Percentiles rank a stretch among this genome's conserved stretches.
Conservation (phyloP, 495 filamentous ascomycete genomes). For the Symbiotaphrina buchneri region DNA sequence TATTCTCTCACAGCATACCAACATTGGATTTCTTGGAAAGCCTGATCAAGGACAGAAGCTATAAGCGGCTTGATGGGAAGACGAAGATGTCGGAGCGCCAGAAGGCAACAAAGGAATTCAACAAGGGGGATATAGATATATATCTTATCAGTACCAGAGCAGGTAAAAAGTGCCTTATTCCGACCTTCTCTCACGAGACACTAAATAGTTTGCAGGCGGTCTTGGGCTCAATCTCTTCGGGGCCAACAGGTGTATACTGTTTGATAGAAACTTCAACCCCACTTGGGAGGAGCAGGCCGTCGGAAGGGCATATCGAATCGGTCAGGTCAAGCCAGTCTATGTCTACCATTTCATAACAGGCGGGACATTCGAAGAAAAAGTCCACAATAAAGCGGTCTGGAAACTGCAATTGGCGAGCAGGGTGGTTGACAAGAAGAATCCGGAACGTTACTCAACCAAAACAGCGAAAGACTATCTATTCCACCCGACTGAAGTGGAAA, state of each 20-base stretch:
- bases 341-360: conserved; percentile 70
- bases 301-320: conserved; percentile 69
- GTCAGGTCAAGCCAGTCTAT: conserved; percentile 62
- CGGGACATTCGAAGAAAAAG: conserved; percentile 54
- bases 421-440: conserved; percentile 68
- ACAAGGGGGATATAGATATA: conserved; percentile 23
- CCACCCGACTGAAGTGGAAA: conserved; percentile 24
- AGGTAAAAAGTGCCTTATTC: no score
- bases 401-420: conserved; percentile 59
- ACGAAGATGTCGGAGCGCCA: conserved; percentile 32
- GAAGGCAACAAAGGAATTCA: conserved; percentile 39
- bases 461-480: conserved; percentile 29
- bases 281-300: conserved; percentile 72
- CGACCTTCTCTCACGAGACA: no score
- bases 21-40: conserved; percentile 47
- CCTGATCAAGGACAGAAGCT: conserved; percentile 22
- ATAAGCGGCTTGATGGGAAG: conserved; percentile 40
- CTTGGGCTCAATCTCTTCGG: conserved; percentile 63
- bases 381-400: conserved; percentile 51
- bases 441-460: conserved; percentile 28
- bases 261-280: conserved; percentile 70
- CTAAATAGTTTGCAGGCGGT: no score
- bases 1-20: conserved; percentile 55
- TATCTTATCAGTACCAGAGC: conserved; percentile 70
- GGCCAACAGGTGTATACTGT: conserved; percentile 74